Conservation (phyloP, 1,284 basidiomycete genomes). For the Grifola frondosa region DNA sequence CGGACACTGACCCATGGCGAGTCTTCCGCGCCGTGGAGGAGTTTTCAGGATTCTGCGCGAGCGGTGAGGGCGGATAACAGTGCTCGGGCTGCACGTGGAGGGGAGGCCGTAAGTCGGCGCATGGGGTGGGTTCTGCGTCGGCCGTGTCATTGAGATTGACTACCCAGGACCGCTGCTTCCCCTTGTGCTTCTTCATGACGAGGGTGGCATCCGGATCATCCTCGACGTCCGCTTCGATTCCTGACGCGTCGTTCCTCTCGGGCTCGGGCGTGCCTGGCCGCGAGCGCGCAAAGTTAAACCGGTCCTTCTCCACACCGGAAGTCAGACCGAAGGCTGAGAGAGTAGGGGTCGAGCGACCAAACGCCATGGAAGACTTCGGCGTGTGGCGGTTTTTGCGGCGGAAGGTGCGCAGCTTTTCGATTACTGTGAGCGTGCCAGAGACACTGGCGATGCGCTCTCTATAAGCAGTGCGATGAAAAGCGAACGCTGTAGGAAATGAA, state of each 20-base stretch:
- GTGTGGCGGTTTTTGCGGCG: slow-evolving; percentile 51
- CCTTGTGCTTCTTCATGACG: slow-evolving; percentile 21
- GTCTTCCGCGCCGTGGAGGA: slow-evolving; percentile 9
- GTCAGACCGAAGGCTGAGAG: slow-evolving; percentile 27
- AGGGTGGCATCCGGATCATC: slow-evolving; percentile 23
- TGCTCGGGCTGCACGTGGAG: slow-evolving; percentile 4
- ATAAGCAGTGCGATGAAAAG: slow-evolving; percentile 77
- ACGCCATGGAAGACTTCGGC: slow-evolving; percentile 31
- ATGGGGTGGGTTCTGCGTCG: slow-evolving; percentile 1
- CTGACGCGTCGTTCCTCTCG: slow-evolving; percentile 22
- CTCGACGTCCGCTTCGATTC: too few relatives aligned
- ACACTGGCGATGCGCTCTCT: slow-evolving; percentile 68
- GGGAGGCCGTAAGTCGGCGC: slow-evolving; percentile 14
- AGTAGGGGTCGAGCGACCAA: slow-evolving; percentile 25
- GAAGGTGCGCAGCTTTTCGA: slow-evolving; percentile 71
- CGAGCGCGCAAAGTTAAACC: slow-evolving; percentile 16
- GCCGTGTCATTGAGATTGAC: too few relatives aligned
- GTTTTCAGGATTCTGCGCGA: slow-evolving; percentile 19
- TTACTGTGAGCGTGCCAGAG: slow-evolving; percentile 51
- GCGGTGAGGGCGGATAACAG: slow-evolving; percentile 12
- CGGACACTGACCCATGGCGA: slow-evolving; percentile 9
- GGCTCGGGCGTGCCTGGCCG: slow-evolving; percentile 16
- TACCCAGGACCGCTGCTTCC: slow-evolving; percentile 20
- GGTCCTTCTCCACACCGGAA: slow-evolving; percentile 33
- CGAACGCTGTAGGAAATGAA: slow-evolving; percentile 44